These are phyloP conservation scores for Bullera alba DNA, from an alignment of 768 basidiomycete species.

Conservation along the genomic window DNA sequence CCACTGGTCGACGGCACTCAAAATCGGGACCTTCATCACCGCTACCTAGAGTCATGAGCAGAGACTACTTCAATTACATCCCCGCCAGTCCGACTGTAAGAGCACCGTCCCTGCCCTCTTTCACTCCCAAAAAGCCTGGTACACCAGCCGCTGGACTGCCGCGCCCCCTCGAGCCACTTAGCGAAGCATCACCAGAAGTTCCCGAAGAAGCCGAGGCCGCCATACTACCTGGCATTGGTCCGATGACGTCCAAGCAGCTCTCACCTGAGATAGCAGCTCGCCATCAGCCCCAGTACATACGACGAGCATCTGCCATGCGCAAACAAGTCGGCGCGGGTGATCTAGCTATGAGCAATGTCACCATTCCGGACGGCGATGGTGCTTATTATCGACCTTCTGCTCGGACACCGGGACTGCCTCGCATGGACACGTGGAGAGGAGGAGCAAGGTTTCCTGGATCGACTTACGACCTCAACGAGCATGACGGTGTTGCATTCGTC, in stretches of 20 bases:
- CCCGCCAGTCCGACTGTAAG: constrained; percentile 32
- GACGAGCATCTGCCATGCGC: constrained; percentile 26
- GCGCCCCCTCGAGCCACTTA: no score
- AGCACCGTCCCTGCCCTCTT: constrained; percentile 34
- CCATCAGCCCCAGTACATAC: constrained; percentile 17
- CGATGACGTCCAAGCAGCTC: constrained; percentile 6
- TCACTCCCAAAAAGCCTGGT: constrained; percentile 26
- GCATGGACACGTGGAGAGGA: constrained; percentile 43
- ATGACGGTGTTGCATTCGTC: constrained; percentile 11
- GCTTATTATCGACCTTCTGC: constrained; percentile 38
- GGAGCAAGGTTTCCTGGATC: constrained; percentile 15
- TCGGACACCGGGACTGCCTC: constrained; percentile 39
- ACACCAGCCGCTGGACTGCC: no score
- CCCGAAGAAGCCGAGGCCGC: neutral
- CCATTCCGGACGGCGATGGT: constrained; percentile 22
- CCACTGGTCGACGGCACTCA: constrained; percentile 1
- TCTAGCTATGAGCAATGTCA: constrained; percentile 45
- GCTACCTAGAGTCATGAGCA: constrained; percentile 12
- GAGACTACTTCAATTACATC: constrained; percentile 46
- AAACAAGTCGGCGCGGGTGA: constrained; percentile 47
- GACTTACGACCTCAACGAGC: constrained; percentile 12
- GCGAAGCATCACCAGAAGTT: no score
- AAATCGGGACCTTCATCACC: constrained; percentile 4
- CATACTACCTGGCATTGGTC: no score
- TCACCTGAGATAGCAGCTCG: constrained; percentile 29